Evolutionary conservation across 768 basidiomycete species (phyloP), one percentile per base, ranked within the genome.

Genomic region (Phanerochaete sordida): DNA sequence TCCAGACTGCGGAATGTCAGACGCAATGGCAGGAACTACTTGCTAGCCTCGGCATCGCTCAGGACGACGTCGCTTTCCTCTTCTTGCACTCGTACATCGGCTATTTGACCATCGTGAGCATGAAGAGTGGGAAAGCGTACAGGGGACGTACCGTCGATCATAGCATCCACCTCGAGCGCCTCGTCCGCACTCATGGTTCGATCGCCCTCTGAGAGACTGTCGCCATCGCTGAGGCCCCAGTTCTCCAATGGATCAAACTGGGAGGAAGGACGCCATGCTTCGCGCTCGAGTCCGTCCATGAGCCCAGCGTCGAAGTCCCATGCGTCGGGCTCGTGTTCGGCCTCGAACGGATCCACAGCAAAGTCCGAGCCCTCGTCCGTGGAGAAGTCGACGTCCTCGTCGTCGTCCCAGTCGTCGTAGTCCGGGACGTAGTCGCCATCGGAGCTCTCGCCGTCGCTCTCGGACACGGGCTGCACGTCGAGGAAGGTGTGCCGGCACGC

Each of bases 351-450:
- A 28, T 51, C 50, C 16, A 33, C 28, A 11, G 9, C 31, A 33
- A 33, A 33, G 28, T 51, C 50, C 28, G 50, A 33, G 7, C 31
- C 31, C 30, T 51, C 30, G 50, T 51, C 28, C 30, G 28, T 33
- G 30, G 23, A 33, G 28, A 51, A 33, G 15, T 54, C 53, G 53
- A 39, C 3, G 24, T 57, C 56, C 44, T 46, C 46, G 27, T 57
- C 56, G 19, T 57, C 56, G 46, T 57, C 56, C 7, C 12, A 30
- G 37, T 83, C 77, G 55, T 77, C 75, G 4, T 79, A 77, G 3
- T 77, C 76, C 5, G 85, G 86, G 23, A 87, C 69, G 64, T 87
- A 88, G 70, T 88, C 87, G 19, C 81, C 87, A 67, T 88, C 86
- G 15, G 82, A 84, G 3, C 83, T 86, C 66, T 86, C 88, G 67